Percentiles rank a stretch among this genome's conserved stretches.
These are phyloP conservation scores for Boeremia lycopersici DNA, from an alignment of 2,329 filamentous ascomycete species.

Conservation along the genomic window DNA sequence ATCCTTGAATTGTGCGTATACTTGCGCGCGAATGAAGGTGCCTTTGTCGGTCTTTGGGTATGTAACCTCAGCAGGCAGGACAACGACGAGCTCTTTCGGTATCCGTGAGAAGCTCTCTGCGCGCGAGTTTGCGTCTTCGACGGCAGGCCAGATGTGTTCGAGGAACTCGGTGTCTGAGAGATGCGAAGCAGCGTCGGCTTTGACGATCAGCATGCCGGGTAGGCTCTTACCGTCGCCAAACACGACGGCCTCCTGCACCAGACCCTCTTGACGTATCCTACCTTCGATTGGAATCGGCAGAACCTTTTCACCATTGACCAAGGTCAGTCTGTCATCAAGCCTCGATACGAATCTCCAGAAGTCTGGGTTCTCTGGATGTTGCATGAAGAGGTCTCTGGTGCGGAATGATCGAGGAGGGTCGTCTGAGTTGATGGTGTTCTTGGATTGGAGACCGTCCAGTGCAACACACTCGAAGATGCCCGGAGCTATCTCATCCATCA, in stretches of 20 bases:
- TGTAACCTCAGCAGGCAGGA: constrained; percentile 52
- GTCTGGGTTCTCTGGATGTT: constrained; percentile 51
- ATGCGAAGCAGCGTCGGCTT: constrained; percentile 51
- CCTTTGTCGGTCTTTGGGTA: constrained; percentile 64
- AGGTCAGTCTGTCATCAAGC: constrained; percentile 54
- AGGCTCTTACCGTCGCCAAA: constrained; percentile 61
- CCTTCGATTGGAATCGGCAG: constrained; percentile 59
- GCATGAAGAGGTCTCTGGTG: constrained; percentile 57
- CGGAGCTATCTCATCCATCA: constrained; percentile 47
- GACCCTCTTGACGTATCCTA: constrained; percentile 57
- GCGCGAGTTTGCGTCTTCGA: constrained; percentile 59
- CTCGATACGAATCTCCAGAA: constrained; percentile 57
- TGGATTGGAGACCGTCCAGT: constrained; percentile 46
- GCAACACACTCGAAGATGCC: constrained; percentile 51
- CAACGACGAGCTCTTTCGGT: constrained; percentile 58
- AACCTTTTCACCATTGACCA: constrained; percentile 59
- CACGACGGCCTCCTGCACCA: constrained; percentile 62
- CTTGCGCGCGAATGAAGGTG: constrained; percentile 60
- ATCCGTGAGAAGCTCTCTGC: constrained; percentile 60
- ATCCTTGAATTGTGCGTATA: constrained; percentile 56
- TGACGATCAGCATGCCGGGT: constrained; percentile 61
- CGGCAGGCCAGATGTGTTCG: constrained; percentile 55
- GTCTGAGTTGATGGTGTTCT: constrained; percentile 50
- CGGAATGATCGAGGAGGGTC: constrained; percentile 54
- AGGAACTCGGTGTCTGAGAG: constrained; percentile 56